Conservation (phyloP, 2,329 filamentous ascomycete genomes). For the Annulohypoxylon truncatum region DNA sequence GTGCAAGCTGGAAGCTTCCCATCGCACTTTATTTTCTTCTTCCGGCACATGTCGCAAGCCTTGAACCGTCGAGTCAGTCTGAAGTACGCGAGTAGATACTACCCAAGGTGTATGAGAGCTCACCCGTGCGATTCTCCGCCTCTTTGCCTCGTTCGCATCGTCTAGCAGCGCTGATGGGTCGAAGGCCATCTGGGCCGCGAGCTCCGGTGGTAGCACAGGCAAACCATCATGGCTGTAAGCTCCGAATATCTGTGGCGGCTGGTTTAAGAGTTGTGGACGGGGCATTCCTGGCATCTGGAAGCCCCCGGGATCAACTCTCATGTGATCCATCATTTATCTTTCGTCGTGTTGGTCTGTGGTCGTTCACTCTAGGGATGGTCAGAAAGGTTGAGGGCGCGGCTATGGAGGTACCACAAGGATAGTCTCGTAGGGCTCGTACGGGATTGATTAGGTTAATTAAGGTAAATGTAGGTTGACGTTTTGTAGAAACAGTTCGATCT, state of each 20-base stretch:
- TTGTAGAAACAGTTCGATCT: constrained; percentile 31
- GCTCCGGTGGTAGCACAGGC: constrained; percentile 67
- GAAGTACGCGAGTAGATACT: constrained; percentile 6
- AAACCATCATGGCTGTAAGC: constrained; percentile 70
- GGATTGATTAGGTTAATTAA: constrained; percentile 22
- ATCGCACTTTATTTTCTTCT: constrained; percentile 85
- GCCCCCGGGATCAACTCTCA: constrained; percentile 55
- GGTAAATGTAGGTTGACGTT: constrained; percentile 26
- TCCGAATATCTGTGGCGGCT: constrained; percentile 76
- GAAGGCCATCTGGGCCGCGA: constrained; percentile 70
- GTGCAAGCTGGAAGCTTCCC: constrained; percentile 94
- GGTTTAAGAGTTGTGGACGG: constrained; percentile 70
- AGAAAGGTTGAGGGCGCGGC: constrained; percentile 7
- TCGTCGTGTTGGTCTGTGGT: constrained; percentile 6
- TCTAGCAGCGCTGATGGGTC: constrained; percentile 68
- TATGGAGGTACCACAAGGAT: constrained; percentile 22
- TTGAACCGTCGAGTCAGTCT: constrained; percentile 51
- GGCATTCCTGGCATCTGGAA: constrained; percentile 69
- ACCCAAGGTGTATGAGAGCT: constrained; percentile 47
- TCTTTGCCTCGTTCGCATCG: constrained; percentile 84
- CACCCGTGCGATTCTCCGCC: constrained; percentile 88
- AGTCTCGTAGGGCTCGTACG: constrained; percentile 5
- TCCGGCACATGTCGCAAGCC: constrained; percentile 90
- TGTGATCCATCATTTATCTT: constrained; percentile 60
- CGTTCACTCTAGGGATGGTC: constrained; percentile 17